These are phyloP conservation scores for Chiua virens DNA, from an alignment of 768 basidiomycete genomes.

Conservation along the genomic window DNA sequence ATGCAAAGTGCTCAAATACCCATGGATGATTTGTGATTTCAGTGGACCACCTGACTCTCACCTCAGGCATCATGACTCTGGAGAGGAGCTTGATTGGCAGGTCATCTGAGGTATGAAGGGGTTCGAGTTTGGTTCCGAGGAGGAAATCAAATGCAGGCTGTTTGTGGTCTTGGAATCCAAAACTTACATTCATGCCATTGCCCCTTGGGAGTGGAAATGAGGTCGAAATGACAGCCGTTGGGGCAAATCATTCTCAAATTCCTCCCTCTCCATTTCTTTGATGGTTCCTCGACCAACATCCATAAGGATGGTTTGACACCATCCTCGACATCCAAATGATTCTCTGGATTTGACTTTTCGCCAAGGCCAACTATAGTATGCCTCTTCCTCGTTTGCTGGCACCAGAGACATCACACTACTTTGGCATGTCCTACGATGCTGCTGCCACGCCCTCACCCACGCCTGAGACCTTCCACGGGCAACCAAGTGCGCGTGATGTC, in stretches of 20 bases:
- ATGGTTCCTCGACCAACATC: conserved; percentile 40
- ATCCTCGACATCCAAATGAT: conserved; percentile 72
- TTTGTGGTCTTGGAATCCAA: conserved; percentile 75
- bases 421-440: conserved; percentile 77
- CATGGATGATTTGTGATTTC: conserved; percentile 93
- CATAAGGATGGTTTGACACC: conserved; percentile 45
- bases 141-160: conserved; percentile 79
- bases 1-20: conserved; percentile 85
- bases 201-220: conserved; percentile 76
- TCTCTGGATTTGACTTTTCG: conserved; percentile 92
- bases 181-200: conserved; percentile 67
- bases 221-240: conserved; percentile 46
- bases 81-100: conserved; percentile 83
- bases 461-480: conserved; percentile 52
- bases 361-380: conserved; percentile 77
- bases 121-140: conserved; percentile 92
- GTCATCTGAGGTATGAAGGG: conserved; percentile 92
- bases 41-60: conserved; percentile 77
- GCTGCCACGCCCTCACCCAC: conserved; percentile 55
- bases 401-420: conserved; percentile 79
- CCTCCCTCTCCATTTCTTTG: conserved; percentile 70
- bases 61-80: conserved; percentile 85
- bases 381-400: conserved; percentile 77
- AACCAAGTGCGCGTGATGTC: conserved; percentile 67
- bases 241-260: conserved; percentile 60